Evolutionary conservation across 768 basidiomycete species (phyloP), one percentile per base, ranked within the genome.

Genomic region (Naganishia vaughanmartiniae): DNA sequence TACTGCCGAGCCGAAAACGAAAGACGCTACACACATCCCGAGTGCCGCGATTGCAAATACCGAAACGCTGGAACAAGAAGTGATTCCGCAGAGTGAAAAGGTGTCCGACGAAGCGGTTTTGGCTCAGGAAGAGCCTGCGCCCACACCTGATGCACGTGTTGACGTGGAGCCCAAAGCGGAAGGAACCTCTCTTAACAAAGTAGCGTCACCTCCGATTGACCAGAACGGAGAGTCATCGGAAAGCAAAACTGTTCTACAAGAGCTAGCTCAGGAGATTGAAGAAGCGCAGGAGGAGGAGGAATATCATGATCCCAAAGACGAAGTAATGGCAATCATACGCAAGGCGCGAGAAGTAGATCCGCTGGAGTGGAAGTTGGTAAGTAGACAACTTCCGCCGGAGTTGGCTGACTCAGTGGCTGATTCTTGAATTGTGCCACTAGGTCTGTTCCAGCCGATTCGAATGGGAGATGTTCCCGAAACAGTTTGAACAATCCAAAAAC

Each of bases 351-450:
- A 74, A 45, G 66, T 72, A 24, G 70, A 51, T 15, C 80, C 74
- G 54, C 58, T 91, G 48, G 93, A 95, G 80, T 97, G 94, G 93
- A 91, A 95, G 83, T 90, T 90, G 75, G 93, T 92, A 70, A 76
- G 80, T 77, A 4, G 65, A 48, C 21, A 19, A 12, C 10, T 11
- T 26, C 42, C n/a, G 10, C 28, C 15, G 19, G 1, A 9, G 12
- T 21, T 28, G 34, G 26, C 19, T 42, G 12, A 54, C 71, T 70
- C 42, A 42, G 30, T 74, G 0, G 57, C 31, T 28, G 45, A 28
- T 42, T 63, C 57, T 66, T 19, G 14, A 17, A 34, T 55, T 1
- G 46, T 34, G 51, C 31, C 2, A 28, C n/a, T 72, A 94, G 92
- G 87, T 94, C 73, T 93, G 91, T 76, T 87, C 89, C 7, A 90